Evolutionary conservation across 1,139 yeast species (phyloP), one percentile per base, ranked within the genome.

Genomic region (Petasospora rhodanensis): DNA sequence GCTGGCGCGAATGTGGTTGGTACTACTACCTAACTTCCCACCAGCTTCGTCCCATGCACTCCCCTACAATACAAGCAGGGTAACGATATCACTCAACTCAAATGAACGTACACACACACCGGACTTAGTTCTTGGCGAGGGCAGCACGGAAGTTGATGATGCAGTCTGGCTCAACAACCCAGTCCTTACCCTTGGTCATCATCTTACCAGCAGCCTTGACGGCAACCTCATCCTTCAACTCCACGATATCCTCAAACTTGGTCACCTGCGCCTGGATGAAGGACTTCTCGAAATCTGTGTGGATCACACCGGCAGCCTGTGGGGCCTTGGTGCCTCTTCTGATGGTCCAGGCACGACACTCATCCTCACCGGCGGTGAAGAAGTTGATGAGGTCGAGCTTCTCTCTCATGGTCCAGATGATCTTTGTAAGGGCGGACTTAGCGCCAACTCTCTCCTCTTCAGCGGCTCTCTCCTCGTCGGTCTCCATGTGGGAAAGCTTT

Each of bases 191-290:
- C 79, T 91, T 91, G 59, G 75, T 84, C 62, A 76, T 64, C 57
- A 91, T 76, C 66, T 91, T 91, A 66, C 98, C 98, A 41, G 89
- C 89, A 40, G 97, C 81, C 66, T 81, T 83, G 54, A 89, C 95
- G 36, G 85, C 73, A 39, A 68, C 68, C 61, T 91, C 98, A 56
- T 84, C 95, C 49, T 82, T 85, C 47, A 66, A 70, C 68, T 91
- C 97, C 34, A 85, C 61, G 52, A 87, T 70, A 54, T 93, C 97
- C 9, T 70, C 69, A 65, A 77, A 89, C 56, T 86, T 89, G 64
- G 85, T 85, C 40, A 91, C 87, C 54, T 87, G 77, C 22, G 91
- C 87, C 55, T 77, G 70, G 38, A 82, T 79, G 55, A 83, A 83
- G 24, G 89, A 79, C 58, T 76, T 74, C 71, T 78, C 81, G 52